These are phyloP conservation scores for Heterobasidion irregulare DNA, from an alignment of 1,284 basidiomycete species.

Conservation along the genomic window DNA sequence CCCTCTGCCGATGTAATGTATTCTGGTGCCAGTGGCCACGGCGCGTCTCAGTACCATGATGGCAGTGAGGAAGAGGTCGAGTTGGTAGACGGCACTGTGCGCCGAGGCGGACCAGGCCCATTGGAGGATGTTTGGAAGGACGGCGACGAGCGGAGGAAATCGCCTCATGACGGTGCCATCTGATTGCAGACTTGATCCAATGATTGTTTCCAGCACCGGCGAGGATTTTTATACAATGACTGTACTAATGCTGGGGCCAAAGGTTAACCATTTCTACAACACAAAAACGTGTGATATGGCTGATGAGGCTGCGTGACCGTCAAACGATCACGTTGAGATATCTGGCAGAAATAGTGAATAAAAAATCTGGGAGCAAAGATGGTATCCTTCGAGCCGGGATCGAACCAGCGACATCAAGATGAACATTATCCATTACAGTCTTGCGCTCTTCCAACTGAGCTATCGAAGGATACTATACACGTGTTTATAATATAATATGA, in stretches of 20 bases:
- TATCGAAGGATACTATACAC: not conserved
- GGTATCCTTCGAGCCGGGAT: not conserved
- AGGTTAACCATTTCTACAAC: no score
- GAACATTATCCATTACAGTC: not conserved
- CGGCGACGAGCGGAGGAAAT: conserved; percentile 13
- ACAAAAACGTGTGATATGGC: no score
- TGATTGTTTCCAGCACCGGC: no score
- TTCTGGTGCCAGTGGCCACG: not conserved
- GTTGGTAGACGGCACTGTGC: conserved; percentile 8
- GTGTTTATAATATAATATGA: not conserved
- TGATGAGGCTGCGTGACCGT: no score
- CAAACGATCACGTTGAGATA: no score
- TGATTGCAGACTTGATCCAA: no score
- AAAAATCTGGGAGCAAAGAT: not conserved
- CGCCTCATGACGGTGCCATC: no score
- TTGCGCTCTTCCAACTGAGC: conserved; percentile 5
- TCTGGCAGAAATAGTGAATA: not conserved
- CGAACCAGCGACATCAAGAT: conserved; percentile 1
- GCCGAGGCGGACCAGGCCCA: conserved; percentile 21
- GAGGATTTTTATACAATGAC: no score
- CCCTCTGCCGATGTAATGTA: no score
- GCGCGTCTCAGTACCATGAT: not conserved
- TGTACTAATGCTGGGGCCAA: no score
- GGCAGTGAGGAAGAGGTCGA: not conserved
- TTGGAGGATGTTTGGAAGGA: conserved; percentile 27